A percentile compares a stretch with the other conserved stretches of the same genome.
phyloP scores from a whole-genome alignment of 75 land plant genomes.

The Picea sitchensis region DNA sequence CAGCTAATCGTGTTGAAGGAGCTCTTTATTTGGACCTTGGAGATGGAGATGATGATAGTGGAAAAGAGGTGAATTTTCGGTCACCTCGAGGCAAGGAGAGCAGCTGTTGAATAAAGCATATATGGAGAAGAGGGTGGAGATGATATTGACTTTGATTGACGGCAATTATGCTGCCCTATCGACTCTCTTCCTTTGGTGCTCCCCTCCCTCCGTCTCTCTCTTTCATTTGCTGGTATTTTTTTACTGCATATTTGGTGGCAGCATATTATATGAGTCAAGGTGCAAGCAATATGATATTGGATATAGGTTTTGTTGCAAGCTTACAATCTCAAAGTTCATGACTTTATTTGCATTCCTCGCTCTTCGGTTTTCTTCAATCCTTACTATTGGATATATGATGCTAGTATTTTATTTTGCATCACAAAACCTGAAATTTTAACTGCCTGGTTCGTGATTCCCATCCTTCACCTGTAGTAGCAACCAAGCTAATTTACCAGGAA shows the following conservation, averaged over 20 bases:
- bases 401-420: no score
- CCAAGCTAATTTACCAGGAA: not conserved
- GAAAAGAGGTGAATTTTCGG: not conserved
- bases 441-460: no score
- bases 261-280: not conserved
- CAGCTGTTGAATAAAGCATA: conserved; percentile 89
- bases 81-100: conserved; percentile 71
- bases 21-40: no score
- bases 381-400: not conserved
- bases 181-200: conserved; percentile 2
- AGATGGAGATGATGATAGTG: no score
- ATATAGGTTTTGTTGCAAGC: not conserved
- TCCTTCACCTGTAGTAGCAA: not conserved
- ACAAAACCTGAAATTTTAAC: no score
- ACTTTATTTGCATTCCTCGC: not conserved
- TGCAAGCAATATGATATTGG: not conserved
- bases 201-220: not conserved
- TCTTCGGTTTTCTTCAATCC: not conserved
- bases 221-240: not conserved
- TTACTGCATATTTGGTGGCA: not conserved
- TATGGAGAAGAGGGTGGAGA: conserved; percentile 95
- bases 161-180: conserved; percentile 63
- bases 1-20: no score
- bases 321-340: not conserved
- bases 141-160: conserved; percentile 90